Evolutionary conservation across 2,329 filamentous ascomycete genomes (phyloP).

Genomic region (Penicillium psychrosexuale): DNA sequence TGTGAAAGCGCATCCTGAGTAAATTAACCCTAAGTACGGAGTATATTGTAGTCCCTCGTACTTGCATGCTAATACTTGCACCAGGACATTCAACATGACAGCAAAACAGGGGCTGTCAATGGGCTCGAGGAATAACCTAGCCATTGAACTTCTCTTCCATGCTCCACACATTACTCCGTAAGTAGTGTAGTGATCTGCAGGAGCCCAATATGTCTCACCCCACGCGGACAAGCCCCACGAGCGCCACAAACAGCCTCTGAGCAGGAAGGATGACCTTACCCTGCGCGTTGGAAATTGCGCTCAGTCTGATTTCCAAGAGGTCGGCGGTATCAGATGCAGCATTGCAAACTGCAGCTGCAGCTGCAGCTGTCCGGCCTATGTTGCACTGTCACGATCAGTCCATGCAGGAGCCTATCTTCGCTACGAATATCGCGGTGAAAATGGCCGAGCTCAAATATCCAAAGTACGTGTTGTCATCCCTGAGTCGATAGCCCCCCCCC

Average conservation of each 20-base stretch:
- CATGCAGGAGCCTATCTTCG: background rate
- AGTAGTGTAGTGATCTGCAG: background rate
- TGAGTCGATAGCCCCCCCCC: background rate
- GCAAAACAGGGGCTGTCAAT: background rate
- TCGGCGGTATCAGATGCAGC: background rate
- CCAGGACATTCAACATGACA: too few species aligned
- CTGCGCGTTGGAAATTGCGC: background rate
- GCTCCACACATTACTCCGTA: constrained; percentile 15
- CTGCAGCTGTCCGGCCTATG: constrained; percentile 2
- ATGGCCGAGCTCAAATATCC: background rate
- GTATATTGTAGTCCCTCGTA: too few species aligned
- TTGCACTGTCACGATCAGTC: background rate
- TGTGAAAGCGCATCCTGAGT: background rate
- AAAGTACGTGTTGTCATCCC: background rate
- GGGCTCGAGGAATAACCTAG: background rate
- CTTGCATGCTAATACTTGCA: too few species aligned
- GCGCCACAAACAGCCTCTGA: background rate
- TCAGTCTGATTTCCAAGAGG: background rate
- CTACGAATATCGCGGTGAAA: background rate
- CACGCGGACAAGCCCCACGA: constrained; percentile 2
- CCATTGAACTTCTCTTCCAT: background rate
- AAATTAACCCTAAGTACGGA: too few species aligned
- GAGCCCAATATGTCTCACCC: constrained; percentile 6
- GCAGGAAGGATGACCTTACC: background rate
- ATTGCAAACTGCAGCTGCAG: background rate